Percentiles rank a stretch among this genome's conserved stretches.
Evolutionary conservation across 345 rosid genomes (phyloP).

Genomic region (Eucalyptus globulus): DNA sequence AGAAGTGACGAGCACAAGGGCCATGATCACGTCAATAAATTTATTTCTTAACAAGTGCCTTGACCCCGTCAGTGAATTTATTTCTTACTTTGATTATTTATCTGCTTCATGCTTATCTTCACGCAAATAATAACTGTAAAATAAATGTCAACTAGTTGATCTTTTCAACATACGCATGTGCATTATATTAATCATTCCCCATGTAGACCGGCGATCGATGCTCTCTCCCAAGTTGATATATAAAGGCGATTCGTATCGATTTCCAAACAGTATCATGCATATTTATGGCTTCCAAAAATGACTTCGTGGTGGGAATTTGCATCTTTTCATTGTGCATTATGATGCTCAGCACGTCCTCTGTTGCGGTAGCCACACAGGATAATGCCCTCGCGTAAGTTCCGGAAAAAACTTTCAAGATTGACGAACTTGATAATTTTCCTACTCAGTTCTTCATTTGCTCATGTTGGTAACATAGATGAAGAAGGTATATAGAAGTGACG

Average conservation of each 20-base stretch:
- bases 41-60: too few species aligned
- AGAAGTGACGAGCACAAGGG: background rate
- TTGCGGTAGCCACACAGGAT: background rate
- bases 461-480: background rate
- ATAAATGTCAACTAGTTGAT: background rate
- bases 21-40: background rate
- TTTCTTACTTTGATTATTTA: background rate
- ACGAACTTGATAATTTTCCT: background rate
- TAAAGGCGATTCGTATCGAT: background rate
- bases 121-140: background rate
- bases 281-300: background rate
- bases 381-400: background rate
- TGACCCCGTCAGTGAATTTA: background rate
- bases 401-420: background rate
- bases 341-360: background rate
- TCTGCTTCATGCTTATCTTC: background rate
- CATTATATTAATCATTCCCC: background rate
- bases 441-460: background rate
- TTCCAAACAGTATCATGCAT: background rate
- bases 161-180: background rate
- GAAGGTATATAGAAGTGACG: background rate
- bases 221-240: background rate
- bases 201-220: too few species aligned
- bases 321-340: background rate
- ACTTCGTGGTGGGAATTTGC: background rate